Evolutionary conservation across 768 basidiomycete genomes (phyloP).

Genomic region (Nidularia pulvinata): DNA sequence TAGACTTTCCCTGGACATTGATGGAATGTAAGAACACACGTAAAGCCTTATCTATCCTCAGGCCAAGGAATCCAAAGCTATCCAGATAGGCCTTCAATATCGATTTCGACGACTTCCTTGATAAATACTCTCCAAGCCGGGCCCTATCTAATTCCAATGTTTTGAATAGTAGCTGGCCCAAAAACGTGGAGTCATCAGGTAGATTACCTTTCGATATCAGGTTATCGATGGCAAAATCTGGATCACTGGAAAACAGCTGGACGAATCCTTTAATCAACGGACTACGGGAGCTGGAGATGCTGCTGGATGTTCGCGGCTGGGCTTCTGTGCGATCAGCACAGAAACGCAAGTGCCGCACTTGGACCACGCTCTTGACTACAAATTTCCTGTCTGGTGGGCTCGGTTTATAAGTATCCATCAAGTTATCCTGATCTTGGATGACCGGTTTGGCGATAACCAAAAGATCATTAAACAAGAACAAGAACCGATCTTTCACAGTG

Average conservation of each 20-base stretch:
- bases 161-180: constrained; percentile 81
- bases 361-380: constrained; percentile 88
- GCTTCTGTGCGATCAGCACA: constrained; percentile 67
- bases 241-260: constrained; percentile 75
- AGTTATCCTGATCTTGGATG: constrained; percentile 62
- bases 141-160: constrained; percentile 82
- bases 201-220: constrained; percentile 64
- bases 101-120: constrained; percentile 67
- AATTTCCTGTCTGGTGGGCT: constrained; percentile 78
- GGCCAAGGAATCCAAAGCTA: constrained; percentile 80
- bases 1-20: constrained; percentile 28
- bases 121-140: constrained; percentile 83
- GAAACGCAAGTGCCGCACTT: constrained; percentile 68
- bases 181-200: constrained; percentile 66
- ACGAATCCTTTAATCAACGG: constrained; percentile 74
- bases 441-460: constrained; percentile 93
- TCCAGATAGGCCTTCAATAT: constrained; percentile 87
- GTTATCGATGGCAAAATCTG: constrained; percentile 75
- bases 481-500: constrained; percentile 93
- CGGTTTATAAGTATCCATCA: constrained; percentile 49
- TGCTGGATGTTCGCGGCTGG: constrained; percentile 39
- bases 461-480: constrained; percentile 97
- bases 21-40: constrained; percentile 88
- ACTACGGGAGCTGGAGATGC: constrained; percentile 44
- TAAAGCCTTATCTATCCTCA: constrained; percentile 88